These are phyloP conservation scores for Chromosphaera perkinsii DNA, from an alignment of 208 protist species.

Conservation along the genomic window DNA sequence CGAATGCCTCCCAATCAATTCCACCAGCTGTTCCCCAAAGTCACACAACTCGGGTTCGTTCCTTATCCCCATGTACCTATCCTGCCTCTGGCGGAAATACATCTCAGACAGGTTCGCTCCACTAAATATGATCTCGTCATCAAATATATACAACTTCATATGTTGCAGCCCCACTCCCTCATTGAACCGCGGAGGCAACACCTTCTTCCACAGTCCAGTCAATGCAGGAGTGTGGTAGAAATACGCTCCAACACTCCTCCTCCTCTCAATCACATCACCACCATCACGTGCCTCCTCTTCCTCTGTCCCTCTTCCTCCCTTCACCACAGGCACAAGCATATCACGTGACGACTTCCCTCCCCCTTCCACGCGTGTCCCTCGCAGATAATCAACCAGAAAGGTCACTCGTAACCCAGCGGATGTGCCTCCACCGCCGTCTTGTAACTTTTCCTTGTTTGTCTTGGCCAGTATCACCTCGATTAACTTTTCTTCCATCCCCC, in stretches of 20 bases:
- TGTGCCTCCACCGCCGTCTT: not conserved
- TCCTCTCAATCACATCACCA: too few species aligned
- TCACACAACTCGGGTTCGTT: conserved; percentile 57
- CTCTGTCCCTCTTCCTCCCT: too few species aligned
- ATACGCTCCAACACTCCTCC: too few species aligned
- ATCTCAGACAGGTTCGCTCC: conserved; percentile 81
- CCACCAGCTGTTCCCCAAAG: conserved; percentile 40
- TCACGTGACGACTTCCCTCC: not conserved
- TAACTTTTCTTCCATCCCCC: not conserved
- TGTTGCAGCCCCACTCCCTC: conserved; percentile 81
- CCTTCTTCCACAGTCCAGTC: not conserved
- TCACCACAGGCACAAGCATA: not conserved
- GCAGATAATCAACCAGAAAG: conserved; percentile 25
- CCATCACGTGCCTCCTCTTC: too few species aligned
- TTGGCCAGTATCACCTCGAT: too few species aligned
- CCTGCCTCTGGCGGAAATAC: conserved; percentile 85
- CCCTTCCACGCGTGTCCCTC: conserved; percentile 20
- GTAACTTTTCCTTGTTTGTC: too few species aligned
- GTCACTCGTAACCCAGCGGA: not conserved
- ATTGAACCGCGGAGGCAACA: conserved; percentile 39
- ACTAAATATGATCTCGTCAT: conserved; percentile 74
- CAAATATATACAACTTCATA: conserved; percentile 83
- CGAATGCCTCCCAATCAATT: conserved; percentile 18
- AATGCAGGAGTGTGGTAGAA: conserved; percentile 36
- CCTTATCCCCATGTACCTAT: conserved; percentile 76